A percentile compares a stretch with the other conserved stretches of the same genome.
Evolutionary conservation across 2,329 filamentous ascomycete genomes (phyloP).

Genomic region (Cladosporium phlei): DNA sequence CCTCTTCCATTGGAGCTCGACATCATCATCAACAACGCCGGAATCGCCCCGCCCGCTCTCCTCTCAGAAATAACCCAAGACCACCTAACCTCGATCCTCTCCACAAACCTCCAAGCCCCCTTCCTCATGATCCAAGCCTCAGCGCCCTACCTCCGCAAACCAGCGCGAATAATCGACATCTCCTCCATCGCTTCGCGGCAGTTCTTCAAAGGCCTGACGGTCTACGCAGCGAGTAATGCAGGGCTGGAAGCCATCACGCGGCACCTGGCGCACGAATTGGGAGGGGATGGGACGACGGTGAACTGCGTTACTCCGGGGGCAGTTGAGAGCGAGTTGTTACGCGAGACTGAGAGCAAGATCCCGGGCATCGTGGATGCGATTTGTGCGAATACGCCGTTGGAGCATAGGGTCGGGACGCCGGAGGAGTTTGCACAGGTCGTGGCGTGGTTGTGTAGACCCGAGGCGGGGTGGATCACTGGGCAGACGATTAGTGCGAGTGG

Average conservation of each 20-base stretch:
- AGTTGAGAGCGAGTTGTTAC: conserved; percentile 55
- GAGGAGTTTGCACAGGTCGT: conserved; percentile 56
- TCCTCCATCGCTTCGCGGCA: conserved; percentile 49
- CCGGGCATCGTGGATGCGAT: conserved; percentile 47
- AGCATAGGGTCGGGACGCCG: conserved; percentile 47
- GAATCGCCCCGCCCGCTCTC: conserved; percentile 17
- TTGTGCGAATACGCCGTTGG: conserved; percentile 48
- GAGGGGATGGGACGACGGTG: conserved; percentile 53
- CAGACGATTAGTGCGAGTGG: conserved; percentile 55
- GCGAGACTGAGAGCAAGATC: conserved; percentile 40
- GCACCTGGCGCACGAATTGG: conserved; percentile 56
- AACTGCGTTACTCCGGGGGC: conserved; percentile 59
- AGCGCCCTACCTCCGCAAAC: conserved; percentile 46
- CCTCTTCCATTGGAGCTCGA: conserved; percentile 29
- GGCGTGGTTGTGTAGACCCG: conserved; percentile 46
- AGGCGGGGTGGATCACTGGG: conserved; percentile 32
- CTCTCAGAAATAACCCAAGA: conserved; percentile 42
- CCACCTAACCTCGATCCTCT: conserved; percentile 52
- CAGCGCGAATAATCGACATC: conserved; percentile 56
- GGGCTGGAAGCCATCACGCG: conserved; percentile 58
- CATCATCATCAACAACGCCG: conserved; percentile 43
- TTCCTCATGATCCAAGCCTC: conserved; percentile 52
- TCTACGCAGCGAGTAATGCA: conserved; percentile 56
- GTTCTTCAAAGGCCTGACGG: conserved; percentile 42
- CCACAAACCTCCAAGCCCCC: conserved; percentile 54